Evolutionary conservation across 1,139 yeast species (phyloP).

Genomic region (Magnusiomyces suaveolens): DNA sequence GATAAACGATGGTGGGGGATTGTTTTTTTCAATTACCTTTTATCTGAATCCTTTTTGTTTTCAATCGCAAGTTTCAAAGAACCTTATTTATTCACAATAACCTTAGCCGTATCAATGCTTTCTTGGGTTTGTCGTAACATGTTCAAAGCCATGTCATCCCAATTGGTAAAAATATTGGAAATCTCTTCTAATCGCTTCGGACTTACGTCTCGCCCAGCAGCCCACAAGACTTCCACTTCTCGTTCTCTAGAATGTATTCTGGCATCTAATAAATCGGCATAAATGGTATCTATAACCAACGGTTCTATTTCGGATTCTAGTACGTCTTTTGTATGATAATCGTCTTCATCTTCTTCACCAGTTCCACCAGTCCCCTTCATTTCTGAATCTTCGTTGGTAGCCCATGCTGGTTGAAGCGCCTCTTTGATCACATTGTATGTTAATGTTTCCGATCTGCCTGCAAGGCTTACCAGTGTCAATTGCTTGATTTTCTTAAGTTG

Average conservation of each 20-base stretch:
- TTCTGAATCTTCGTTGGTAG: conserved; percentile 7
- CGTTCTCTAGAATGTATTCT: conserved; percentile 21
- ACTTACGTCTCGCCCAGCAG: conserved; percentile 20
- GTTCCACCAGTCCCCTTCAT: conserved; percentile 1
- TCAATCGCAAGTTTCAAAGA: too few species aligned
- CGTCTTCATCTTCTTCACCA: too few species aligned
- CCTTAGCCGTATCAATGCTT: conserved; percentile 12
- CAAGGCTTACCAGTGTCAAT: conserved; percentile 19
- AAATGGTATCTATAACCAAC: conserved; percentile 22
- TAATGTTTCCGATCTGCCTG: conserved; percentile 14
- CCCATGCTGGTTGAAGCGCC: conserved; percentile 14
- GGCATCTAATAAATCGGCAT: conserved; percentile 22
- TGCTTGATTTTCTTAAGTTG: conserved; percentile 19
- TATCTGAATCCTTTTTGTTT: too few species aligned
- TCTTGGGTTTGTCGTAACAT: background rate
- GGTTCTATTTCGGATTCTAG: conserved; percentile 19
- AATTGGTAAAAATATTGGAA: conserved; percentile 7
- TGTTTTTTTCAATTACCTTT: too few species aligned
- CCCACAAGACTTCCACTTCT: conserved; percentile 19
- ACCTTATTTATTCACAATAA: background rate
- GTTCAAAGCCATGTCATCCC: conserved; percentile 5
- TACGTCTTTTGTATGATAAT: background rate
- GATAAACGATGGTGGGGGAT: too few species aligned
- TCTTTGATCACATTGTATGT: conserved; percentile 14
- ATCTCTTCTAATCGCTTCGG: conserved; percentile 17